Evolutionary conservation across 192 early-diverging fungal species (phyloP).

Genomic region (Podochytrium sp.): DNA sequence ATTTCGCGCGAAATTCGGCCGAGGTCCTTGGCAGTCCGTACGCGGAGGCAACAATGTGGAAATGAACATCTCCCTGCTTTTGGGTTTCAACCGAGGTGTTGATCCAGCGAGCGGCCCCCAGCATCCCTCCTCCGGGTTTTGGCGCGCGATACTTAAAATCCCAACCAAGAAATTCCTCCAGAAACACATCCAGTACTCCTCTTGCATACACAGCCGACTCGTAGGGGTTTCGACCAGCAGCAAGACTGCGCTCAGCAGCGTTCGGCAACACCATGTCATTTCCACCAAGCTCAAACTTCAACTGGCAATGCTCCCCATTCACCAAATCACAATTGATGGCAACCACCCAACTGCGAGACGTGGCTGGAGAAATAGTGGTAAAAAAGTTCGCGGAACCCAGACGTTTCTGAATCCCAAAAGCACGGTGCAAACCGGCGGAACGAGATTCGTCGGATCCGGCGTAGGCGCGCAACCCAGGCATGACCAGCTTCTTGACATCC

Average conservation of each 20-base stretch:
- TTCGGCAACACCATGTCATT: not conserved
- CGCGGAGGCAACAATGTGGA: not conserved
- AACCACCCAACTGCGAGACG: not conserved
- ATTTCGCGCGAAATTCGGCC: not conserved
- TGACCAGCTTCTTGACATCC: not conserved
- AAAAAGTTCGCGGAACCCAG: not conserved
- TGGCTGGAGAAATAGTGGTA: not conserved
- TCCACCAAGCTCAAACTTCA: not conserved
- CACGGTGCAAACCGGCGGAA: not conserved
- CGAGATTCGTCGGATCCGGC: not conserved
- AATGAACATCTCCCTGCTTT: not conserved
- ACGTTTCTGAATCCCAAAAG: not conserved
- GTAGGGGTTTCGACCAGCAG: not conserved
- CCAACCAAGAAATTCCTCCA: not conserved
- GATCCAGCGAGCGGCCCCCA: not conserved
- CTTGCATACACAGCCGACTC: not conserved
- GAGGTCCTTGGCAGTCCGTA: not conserved
- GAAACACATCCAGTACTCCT: not conserved
- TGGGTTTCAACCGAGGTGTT: too few relatives aligned
- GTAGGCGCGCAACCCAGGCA: conserved; percentile 1
- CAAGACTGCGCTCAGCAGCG: not conserved
- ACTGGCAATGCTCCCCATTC: not conserved
- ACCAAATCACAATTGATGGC: not conserved
- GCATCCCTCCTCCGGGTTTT: not conserved
- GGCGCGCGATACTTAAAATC: not conserved